Conservation (phyloP, 2,329 filamentous ascomycete species). For the Fusarium proliferatum region DNA sequence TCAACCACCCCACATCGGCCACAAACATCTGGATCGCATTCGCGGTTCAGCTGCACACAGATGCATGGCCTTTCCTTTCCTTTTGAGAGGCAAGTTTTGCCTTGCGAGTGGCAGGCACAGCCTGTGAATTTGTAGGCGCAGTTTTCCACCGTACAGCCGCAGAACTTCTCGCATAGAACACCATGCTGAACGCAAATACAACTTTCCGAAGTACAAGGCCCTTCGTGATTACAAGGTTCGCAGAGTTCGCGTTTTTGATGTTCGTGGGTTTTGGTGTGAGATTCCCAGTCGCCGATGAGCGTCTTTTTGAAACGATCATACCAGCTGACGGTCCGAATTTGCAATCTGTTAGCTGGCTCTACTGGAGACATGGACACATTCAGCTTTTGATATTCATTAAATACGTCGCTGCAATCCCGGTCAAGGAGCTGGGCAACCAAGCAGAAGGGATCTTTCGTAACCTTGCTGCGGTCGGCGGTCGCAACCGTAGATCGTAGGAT, state of each 20-base stretch:
- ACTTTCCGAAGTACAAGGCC: constrained; percentile 68
- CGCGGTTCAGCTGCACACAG: constrained; percentile 77
- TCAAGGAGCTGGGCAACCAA: constrained; percentile 62
- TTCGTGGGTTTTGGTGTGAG: constrained; percentile 65
- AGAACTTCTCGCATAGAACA: constrained; percentile 79
- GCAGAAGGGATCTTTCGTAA: constrained; percentile 59
- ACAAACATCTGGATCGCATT: constrained; percentile 84
- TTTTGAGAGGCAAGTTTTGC: constrained; percentile 67
- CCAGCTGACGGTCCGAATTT: constrained; percentile 61
- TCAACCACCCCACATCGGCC: constrained; percentile 75
- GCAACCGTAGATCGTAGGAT: constrained; percentile 61
- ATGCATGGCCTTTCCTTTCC: constrained; percentile 73
- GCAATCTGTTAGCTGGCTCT: constrained; percentile 46
- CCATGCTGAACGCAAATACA: constrained; percentile 72
- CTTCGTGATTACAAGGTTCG: constrained; percentile 76
- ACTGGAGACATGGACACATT: constrained; percentile 42
- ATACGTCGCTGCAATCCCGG: constrained; percentile 64
- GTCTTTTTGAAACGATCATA: constrained; percentile 68
- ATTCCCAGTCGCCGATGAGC: constrained; percentile 65
- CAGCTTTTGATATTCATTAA: constrained; percentile 47
- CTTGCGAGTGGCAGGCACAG: constrained; percentile 70
- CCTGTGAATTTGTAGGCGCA: constrained; percentile 75
- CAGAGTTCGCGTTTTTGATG: constrained; percentile 67
- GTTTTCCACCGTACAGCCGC: constrained; percentile 68
- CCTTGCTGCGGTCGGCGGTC: constrained; percentile 55